Percentiles rank a stretch among this genome's conserved stretches.
Conservation (phyloP, 2,329 filamentous ascomycete species). For the Botrytis medusae region DNA sequence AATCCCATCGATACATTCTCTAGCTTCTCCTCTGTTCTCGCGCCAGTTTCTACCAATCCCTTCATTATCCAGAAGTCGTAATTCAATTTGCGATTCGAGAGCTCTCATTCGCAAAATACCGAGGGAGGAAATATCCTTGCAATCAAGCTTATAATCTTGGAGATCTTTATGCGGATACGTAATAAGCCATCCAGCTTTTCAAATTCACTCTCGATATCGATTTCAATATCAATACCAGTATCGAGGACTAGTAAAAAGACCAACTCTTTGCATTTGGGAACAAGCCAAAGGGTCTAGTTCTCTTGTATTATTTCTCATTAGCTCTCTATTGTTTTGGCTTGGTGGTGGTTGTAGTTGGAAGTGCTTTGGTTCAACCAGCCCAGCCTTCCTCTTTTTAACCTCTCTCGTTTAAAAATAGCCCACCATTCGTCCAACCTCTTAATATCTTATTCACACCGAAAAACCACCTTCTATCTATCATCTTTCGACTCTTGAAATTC, state of each 20-base stretch:
- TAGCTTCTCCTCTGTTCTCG: conserved; percentile 14
- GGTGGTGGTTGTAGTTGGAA: neutral
- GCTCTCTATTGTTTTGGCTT: neutral
- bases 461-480: neutral
- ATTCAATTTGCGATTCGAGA: neutral
- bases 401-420: conserved; percentile 16
- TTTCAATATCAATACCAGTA: no score
- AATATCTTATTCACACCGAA: conserved; percentile 17
- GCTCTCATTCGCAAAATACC: neutral
- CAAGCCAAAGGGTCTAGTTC: neutral
- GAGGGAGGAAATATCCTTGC: neutral
- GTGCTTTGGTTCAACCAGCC: conserved; percentile 4
- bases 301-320: neutral
- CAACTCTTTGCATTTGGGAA: neutral
- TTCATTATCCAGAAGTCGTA: neutral
- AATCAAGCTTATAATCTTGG: neutral
- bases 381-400: conserved; percentile 18
- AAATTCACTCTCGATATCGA: neutral
- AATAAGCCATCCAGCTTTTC: neutral
- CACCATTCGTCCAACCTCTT: conserved; percentile 18
- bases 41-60: neutral
- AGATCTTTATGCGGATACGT: neutral
- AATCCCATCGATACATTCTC: conserved; percentile 23
- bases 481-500: conserved; percentile 13
- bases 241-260: neutral